These are phyloP conservation scores for Pseudoneurospora amorphoporcata DNA, from an alignment of 495 filamentous ascomycete species.

Conservation along the genomic window DNA sequence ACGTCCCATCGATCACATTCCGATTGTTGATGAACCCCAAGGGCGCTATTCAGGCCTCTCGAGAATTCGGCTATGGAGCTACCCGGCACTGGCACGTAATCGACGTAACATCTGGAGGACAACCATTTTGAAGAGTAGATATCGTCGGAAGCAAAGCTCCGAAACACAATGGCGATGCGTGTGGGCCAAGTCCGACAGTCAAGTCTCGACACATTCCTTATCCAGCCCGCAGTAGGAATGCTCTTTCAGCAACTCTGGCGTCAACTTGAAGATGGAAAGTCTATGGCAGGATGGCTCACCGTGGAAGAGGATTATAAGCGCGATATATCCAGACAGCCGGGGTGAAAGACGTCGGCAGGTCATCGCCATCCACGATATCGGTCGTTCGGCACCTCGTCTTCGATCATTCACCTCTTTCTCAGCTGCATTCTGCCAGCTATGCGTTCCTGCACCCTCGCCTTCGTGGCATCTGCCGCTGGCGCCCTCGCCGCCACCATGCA, in stretches of 20 bases:
- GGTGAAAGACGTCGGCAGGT: neutral
- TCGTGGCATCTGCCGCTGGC: neutral
- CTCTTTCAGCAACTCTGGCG: neutral
- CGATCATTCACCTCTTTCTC: neutral
- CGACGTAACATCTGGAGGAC: neutral
- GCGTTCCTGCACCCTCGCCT: neutral
- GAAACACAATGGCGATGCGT: neutral
- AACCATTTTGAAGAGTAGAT: neutral
- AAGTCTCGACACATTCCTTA: neutral
- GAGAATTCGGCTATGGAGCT: neutral
- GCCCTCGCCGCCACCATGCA: neutral
- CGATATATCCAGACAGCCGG: neutral
- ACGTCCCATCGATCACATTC: neutral
- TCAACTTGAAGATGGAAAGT: neutral
- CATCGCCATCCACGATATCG: neutral
- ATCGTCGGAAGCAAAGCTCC: neutral
- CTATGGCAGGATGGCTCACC: neutral
- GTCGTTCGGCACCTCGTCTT: neutral
- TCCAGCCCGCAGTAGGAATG: neutral
- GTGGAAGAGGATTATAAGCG: neutral
- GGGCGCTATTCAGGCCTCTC: neutral
- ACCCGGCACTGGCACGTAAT: neutral
- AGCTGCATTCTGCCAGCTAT: neutral
- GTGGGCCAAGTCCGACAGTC: neutral
- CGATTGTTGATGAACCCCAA: neutral